Conservation (phyloP, 2,329 filamentous ascomycete genomes). For the Fusarium sp. region DNA sequence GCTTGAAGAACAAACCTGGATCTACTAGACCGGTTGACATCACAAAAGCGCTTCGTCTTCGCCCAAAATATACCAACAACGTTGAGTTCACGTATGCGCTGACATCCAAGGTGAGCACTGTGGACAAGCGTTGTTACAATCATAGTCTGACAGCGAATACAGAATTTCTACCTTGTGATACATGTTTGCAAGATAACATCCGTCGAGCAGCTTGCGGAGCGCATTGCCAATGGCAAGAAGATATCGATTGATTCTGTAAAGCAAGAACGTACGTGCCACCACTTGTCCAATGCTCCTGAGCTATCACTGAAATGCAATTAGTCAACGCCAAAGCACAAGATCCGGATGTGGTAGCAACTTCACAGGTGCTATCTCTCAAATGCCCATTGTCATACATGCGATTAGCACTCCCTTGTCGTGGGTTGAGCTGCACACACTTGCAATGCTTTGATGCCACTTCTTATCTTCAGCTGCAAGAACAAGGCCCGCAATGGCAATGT, state of each 20-base stretch:
- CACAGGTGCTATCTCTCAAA: constrained; percentile 88
- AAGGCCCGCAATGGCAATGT: constrained; percentile 96
- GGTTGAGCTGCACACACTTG: constrained; percentile 83
- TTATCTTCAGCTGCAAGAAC: constrained; percentile 93
- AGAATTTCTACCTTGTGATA: constrained; percentile 79
- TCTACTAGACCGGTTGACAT: constrained; percentile 95
- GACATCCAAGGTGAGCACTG: constrained; percentile 77
- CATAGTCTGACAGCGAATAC: constrained; percentile 28
- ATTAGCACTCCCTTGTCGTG: constrained; percentile 82
- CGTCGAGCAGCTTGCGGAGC: constrained; percentile 75
- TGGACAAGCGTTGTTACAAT: constrained; percentile 21
- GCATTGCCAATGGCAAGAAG: constrained; percentile 72
- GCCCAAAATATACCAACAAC: constrained; percentile 77
- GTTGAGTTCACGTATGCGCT: constrained; percentile 91
- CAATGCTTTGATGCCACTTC: constrained; percentile 95
- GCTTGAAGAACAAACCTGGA: constrained; percentile 94
- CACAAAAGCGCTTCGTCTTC: constrained; percentile 77
- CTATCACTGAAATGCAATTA: constrained; percentile 50
- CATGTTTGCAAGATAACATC: constrained; percentile 80
- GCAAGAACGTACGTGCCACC: constrained; percentile 76
- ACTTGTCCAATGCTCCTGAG: neutral
- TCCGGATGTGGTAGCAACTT: constrained; percentile 88
- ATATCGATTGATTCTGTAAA: constrained; percentile 86
- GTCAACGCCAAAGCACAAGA: constrained; percentile 85
- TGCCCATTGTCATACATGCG: constrained; percentile 90